These are phyloP conservation scores for Climacium dendroides DNA, from an alignment of 225 moss, liverwort and hornwort genomes.

Conservation along the genomic window DNA sequence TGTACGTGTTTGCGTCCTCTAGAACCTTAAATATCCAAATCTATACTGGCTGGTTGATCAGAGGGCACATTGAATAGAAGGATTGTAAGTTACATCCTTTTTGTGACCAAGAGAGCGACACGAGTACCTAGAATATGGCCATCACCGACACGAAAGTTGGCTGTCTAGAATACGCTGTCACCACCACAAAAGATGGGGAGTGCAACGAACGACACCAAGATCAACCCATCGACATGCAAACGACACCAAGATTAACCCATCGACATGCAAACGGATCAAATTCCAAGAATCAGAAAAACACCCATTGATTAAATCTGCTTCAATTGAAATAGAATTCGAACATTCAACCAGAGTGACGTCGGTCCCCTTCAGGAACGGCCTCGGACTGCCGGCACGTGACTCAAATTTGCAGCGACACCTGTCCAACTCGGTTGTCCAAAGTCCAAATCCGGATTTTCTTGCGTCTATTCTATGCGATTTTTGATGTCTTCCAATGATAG, in stretches of 20 bases:
- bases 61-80: neutral
- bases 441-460: neutral
- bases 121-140: too few species aligned
- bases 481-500: neutral
- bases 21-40: neutral
- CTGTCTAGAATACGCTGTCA: neutral
- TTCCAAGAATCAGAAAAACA: neutral
- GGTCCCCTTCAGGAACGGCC: neutral
- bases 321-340: too few species aligned
- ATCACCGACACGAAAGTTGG: neutral
- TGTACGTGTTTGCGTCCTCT: neutral
- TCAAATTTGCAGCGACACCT: neutral
- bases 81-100: neutral
- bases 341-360: neutral
- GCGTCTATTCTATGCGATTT: neutral
- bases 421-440: neutral
- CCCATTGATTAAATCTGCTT: neutral
- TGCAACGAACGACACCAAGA: neutral
- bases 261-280: neutral
- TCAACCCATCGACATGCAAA: too few species aligned
- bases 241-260: too few species aligned
- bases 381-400: neutral
- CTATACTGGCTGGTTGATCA: neutral
- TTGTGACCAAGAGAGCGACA: neutral
- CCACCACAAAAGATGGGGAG: neutral